A percentile compares a stretch with the other conserved stretches of the same genome.
phyloP scores from a whole-genome alignment of 225 moss, liverwort and hornwort genomes.

The Physcomitrellopsis africana region DNA sequence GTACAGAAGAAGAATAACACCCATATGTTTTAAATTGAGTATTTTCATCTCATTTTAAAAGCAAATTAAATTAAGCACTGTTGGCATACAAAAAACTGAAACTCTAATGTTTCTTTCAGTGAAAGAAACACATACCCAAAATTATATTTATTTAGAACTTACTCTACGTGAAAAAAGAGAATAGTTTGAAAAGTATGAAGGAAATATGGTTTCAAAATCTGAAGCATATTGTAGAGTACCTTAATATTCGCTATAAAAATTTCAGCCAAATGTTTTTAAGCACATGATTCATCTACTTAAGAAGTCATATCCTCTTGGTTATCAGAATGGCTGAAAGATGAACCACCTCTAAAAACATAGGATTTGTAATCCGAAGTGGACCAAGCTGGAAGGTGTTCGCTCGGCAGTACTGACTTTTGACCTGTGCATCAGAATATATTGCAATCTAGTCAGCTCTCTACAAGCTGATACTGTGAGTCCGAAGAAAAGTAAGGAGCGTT shows the following conservation, averaged over 20 bases:
- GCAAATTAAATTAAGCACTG: neutral
- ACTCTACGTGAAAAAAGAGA: no score
- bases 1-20: no score
- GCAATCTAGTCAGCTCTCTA: neutral
- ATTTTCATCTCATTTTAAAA: neutral
- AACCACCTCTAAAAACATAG: conserved; percentile 88
- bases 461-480: neutral
- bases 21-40: no score
- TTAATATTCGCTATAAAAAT: neutral
- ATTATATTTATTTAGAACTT: no score
- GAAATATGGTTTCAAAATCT: no score
- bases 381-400: conserved; percentile 80
- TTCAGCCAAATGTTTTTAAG: neutral
- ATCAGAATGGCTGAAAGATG: neutral
- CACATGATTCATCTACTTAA: neutral
- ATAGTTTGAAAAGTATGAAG: no score
- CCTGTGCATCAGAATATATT: conserved; percentile 50
- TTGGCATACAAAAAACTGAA: no score
- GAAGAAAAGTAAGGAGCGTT: neutral
- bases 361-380: conserved; percentile 76
- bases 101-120: no score
- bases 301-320: neutral
- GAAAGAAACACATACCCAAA: no score
- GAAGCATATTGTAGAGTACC: no score
- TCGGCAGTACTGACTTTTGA: conserved; percentile 73